A percentile compares a stretch with the other conserved stretches of the same genome.
phyloP scores from a whole-genome alignment of 2,329 filamentous ascomycete genomes.

The Stromatinia cepivora region DNA sequence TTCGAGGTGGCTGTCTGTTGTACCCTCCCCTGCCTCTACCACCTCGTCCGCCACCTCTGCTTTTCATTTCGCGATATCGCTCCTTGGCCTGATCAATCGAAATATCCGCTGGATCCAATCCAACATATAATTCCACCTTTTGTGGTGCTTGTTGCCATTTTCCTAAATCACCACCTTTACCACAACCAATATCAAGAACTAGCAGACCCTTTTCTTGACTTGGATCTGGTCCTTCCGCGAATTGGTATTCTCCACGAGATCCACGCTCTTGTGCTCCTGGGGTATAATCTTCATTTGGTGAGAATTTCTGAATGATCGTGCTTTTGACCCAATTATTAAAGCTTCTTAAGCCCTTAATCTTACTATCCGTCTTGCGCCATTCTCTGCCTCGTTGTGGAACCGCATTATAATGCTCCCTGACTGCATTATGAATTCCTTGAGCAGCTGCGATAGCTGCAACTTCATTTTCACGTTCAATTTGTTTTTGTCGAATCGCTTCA shows the following conservation, averaged over 20 bases:
- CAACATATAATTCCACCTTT: conserved; percentile 87
- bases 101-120: conserved; percentile 87
- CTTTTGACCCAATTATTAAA: conserved; percentile 99
- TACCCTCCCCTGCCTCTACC: conserved; percentile 52
- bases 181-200: conserved; percentile 92
- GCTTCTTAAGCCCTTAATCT: conserved; percentile 89
- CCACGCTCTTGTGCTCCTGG: conserved; percentile 59
- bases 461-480: conserved; percentile 56
- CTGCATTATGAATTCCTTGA: conserved; percentile 76
- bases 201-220: conserved; percentile 58
- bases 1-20: conserved; percentile 51
- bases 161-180: conserved; percentile 90
- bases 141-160: conserved; percentile 98
- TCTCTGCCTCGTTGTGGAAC: conserved; percentile 91
- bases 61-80: conserved; percentile 73
- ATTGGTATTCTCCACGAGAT: conserved; percentile 47
- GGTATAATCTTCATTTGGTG: conserved; percentile 72
- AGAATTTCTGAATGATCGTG: conserved; percentile 95
- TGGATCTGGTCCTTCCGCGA: conserved; percentile 40
- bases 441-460: conserved; percentile 40
- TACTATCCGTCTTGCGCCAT: conserved; percentile 91
- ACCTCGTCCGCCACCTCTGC: conserved; percentile 56
- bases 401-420: conserved; percentile 92
- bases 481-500: conserved; percentile 64
- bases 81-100: conserved; percentile 89